Percentiles rank a stretch among this genome's conserved stretches.
Conservation (phyloP, 139 green algal species). For the Tetraselmis striata region DNA sequence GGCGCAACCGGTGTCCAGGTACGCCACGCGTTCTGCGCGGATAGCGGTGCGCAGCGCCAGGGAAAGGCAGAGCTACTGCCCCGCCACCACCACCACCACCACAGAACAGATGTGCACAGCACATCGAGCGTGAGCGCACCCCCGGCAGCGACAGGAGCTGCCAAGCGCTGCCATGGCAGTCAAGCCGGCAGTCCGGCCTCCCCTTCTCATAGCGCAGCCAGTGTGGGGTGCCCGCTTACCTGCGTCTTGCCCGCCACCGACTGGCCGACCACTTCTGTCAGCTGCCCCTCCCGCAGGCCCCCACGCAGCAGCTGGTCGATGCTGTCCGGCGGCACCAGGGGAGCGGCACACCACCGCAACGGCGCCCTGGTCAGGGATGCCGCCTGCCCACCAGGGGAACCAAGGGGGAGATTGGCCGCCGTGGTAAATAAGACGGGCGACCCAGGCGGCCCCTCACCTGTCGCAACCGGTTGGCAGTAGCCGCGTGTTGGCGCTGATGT, state of each 20-base stretch:
- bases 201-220: too few relatives aligned
- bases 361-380: too few relatives aligned
- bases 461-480: constrained; percentile 21
- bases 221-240: too few relatives aligned
- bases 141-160: constrained; percentile 9
- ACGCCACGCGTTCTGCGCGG: constrained; percentile 28
- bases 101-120: neutral
- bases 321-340: too few relatives aligned
- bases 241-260: constrained; percentile 52
- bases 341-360: too few relatives aligned
- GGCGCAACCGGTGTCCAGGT: constrained; percentile 39
- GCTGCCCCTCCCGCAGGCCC: constrained; percentile 33
- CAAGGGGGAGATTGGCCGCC: too few relatives aligned
- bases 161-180: too few relatives aligned
- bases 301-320: constrained; percentile 43
- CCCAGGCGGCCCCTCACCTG: constrained; percentile 5
- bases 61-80: constrained; percentile 38
- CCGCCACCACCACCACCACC: too few relatives aligned
- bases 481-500: neutral
- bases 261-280: constrained; percentile 45
- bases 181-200: too few relatives aligned
- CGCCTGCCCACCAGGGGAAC: too few relatives aligned
- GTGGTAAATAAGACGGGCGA: too few relatives aligned
- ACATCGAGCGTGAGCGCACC: neutral
- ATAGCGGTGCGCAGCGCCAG: constrained; percentile 27